Base-by-base conservation (phyloP, 805 yeast genomes). In the Brettanomyces nanus region DNA sequence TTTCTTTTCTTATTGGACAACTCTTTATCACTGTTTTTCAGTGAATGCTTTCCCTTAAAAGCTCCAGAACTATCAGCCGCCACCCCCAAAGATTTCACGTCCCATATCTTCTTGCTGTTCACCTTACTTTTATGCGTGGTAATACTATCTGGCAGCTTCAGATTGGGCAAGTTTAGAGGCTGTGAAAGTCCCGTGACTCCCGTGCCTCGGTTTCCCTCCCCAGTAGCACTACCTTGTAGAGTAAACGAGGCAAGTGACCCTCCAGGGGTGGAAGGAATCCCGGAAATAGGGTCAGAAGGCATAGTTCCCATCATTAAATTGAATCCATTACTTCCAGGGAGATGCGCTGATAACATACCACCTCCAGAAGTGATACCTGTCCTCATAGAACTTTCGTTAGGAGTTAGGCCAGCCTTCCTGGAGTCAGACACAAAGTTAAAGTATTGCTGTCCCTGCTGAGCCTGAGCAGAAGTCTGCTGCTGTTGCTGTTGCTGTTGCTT, bases 361-460 rank as follows among this genome's bases (percentile, higher is more conserved):
- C 26, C 26, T 23, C 26, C 26, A 23, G 26, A 11, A 7, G 26
- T 23, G 26, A 23, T 7, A 23, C 26, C 26, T 23, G 84, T 66
- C 46, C 95, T 67, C 35, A 85, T 47, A 35, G 77, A 71, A 4
- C 85, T 73, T 52, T 84, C 94, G 55, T 78, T 82, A 3, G 92
- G 92, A 0, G 87, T 80, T 33, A 85, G 62, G 0, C 86, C 90
- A 0, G 84, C 56, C 43, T 74, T 64, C 27, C 63, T 53, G 17
- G 58, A 49, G 44, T 51, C 55, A 38, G 46, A 41, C 11, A 56
- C 45, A 44, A 47, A 40, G 20, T 41, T 45, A 22, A 38, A 41
- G 19, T 55, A 29, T 23, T 54, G 44, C 31, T 33, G 41, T 28
- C 36, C 38, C 28, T 40, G 35, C 28, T 33, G 38, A 7, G 29